phyloP scores from a whole-genome alignment of 768 basidiomycete species.

The Termitomyces sp. region DNA sequence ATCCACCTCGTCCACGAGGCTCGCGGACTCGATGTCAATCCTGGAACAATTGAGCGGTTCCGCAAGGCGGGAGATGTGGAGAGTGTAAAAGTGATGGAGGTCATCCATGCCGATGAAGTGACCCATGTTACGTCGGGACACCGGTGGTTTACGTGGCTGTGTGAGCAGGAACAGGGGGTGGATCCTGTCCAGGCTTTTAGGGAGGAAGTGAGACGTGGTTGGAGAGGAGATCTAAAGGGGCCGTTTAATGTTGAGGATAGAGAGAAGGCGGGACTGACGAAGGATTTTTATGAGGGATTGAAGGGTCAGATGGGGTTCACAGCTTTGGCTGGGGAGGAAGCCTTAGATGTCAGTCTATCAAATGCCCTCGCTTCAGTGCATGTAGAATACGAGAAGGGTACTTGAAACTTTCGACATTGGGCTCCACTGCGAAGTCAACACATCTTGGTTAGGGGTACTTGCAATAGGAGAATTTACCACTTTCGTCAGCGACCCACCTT shows the following conservation, averaged over 20 bases:
- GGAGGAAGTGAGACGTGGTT: slow-evolving; percentile 61
- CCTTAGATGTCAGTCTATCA: slow-evolving; percentile 3
- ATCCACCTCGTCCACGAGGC: slow-evolving; percentile 87
- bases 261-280: slow-evolving; percentile 66
- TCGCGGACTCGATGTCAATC: slow-evolving; percentile 80
- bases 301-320: slow-evolving; percentile 48
- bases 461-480: background rate
- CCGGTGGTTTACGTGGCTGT: slow-evolving; percentile 79
- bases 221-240: slow-evolving; percentile 69
- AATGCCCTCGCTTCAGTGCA: slow-evolving; percentile 11
- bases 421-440: background rate
- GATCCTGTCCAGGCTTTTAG: slow-evolving; percentile 67
- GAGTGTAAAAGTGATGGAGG: slow-evolving; percentile 61
- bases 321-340: background rate
- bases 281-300: slow-evolving; percentile 68
- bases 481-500: background rate
- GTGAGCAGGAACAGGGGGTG: slow-evolving; percentile 36
- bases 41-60: slow-evolving; percentile 70
- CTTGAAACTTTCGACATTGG: background rate
- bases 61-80: slow-evolving; percentile 58
- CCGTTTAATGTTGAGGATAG: slow-evolving; percentile 79
- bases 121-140: slow-evolving; percentile 80
- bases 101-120: slow-evolving; percentile 78
- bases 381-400: slow-evolving; percentile 12
- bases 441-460: background rate